Percentiles rank a stretch among this genome's conserved stretches.
Evolutionary conservation across 495 filamentous ascomycete species (phyloP).

Genomic region (Apodospora peruviana): DNA sequence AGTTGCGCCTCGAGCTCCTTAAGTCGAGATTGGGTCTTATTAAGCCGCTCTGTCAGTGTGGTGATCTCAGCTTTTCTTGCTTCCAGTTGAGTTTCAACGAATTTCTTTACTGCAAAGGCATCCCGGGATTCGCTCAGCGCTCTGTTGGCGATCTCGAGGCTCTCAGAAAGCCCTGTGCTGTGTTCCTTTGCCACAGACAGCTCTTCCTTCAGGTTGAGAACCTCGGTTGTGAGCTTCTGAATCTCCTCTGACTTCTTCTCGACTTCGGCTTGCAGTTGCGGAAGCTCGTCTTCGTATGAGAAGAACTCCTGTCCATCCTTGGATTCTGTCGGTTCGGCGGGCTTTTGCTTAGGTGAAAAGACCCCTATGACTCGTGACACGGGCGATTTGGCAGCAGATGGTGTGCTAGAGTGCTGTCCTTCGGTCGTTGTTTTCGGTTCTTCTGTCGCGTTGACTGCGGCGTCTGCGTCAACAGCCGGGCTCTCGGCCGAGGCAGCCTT

Average conservation of each 20-base stretch:
- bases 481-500: constrained; percentile 14
- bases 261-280: constrained; percentile 57
- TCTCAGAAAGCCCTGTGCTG: constrained; percentile 58
- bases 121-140: constrained; percentile 56
- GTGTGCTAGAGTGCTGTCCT: constrained; percentile 9
- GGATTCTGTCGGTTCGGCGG: constrained; percentile 30
- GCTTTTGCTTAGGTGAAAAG: constrained; percentile 45
- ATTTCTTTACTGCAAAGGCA: constrained; percentile 47
- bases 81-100: constrained; percentile 43
- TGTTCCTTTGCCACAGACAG: constrained; percentile 54
- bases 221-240: constrained; percentile 29
- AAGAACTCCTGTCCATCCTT: constrained; percentile 74
- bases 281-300: constrained; percentile 71
- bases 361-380: constrained; percentile 32
- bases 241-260: constrained; percentile 42
- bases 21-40: constrained; percentile 42
- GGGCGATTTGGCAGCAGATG: constrained; percentile 31
- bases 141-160: constrained; percentile 52
- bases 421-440: constrained; percentile 5
- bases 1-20: constrained; percentile 51
- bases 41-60: constrained; percentile 46
- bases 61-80: constrained; percentile 41
- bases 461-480: not conserved
- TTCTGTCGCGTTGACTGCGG: not conserved
- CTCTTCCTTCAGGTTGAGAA: constrained; percentile 32